Conservation (phyloP, 768 basidiomycete genomes). For the Pilatotrama ljubarskyi region DNA sequence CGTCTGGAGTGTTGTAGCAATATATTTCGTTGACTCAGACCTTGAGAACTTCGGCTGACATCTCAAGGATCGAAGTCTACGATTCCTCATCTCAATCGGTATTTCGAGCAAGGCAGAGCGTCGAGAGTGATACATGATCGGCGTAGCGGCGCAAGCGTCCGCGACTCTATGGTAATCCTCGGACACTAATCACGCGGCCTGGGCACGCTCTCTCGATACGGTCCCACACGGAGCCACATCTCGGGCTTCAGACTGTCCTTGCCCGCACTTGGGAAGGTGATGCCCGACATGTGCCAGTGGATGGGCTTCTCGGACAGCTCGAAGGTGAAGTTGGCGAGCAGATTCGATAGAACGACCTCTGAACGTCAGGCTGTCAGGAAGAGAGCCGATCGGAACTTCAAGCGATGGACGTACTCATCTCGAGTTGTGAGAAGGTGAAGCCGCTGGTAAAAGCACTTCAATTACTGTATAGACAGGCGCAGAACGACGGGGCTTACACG, state of each 20-base stretch:
- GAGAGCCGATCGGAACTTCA: too few relatives aligned
- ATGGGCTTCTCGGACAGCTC: conserved; percentile 17
- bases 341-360: conserved; percentile 20
- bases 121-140: too few relatives aligned
- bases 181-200: too few relatives aligned
- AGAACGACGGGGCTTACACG: not conserved
- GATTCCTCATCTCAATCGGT: too few relatives aligned
- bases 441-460: not conserved
- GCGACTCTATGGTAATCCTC: too few relatives aligned
- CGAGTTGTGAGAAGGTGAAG: conserved; percentile 17
- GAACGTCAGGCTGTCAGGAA: not conserved
- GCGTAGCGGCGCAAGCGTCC: too few relatives aligned
- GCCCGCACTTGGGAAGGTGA: conserved; percentile 17
- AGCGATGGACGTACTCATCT: conserved; percentile 20
- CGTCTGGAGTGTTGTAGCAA: not conserved
- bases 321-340: conserved; percentile 22
- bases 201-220: not conserved
- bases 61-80: too few relatives aligned
- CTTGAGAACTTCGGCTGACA: too few relatives aligned
- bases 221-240: conserved; percentile 19
- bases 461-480: too few relatives aligned
- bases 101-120: too few relatives aligned
- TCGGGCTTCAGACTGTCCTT: conserved; percentile 21
- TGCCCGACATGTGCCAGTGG: conserved; percentile 18
- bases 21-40: not conserved